phyloP scores from a whole-genome alignment of 2,329 filamentous ascomycete species.

The Emmonsiellopsis sp. region DNA sequence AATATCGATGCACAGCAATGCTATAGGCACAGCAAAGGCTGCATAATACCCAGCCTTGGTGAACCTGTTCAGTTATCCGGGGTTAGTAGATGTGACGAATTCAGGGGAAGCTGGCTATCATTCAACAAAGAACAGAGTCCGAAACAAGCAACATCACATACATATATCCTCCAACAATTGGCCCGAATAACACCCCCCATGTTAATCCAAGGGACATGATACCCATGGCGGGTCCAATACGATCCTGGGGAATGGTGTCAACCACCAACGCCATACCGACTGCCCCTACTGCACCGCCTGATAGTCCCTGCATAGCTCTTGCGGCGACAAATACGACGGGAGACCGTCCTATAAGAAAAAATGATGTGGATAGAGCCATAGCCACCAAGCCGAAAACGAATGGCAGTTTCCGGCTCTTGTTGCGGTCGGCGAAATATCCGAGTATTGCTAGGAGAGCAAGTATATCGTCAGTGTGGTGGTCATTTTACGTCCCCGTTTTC shows the following conservation, averaged over 20 bases:
- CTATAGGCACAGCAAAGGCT: slow-evolving; percentile 29
- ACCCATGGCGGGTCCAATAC: slow-evolving; percentile 52
- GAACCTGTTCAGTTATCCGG: neutral
- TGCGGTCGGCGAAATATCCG: slow-evolving; percentile 41
- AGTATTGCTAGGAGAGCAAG: slow-evolving; percentile 14
- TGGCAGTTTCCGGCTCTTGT: slow-evolving; percentile 42
- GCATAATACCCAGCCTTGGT: slow-evolving; percentile 19
- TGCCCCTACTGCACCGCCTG: slow-evolving; percentile 51
- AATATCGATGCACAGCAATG: slow-evolving; percentile 48
- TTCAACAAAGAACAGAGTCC: neutral
- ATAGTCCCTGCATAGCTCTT: slow-evolving; percentile 48
- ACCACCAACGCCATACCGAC: slow-evolving; percentile 49
- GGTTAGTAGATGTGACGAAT: slow-evolving; percentile 12
- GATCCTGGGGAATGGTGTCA: slow-evolving; percentile 49
- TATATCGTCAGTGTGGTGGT: neutral
- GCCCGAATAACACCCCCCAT: slow-evolving; percentile 47
- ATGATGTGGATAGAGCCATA: slow-evolving; percentile 43
- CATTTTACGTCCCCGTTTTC: neutral
- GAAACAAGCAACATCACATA: slow-evolving; percentile 33
- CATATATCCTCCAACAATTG: slow-evolving; percentile 49
- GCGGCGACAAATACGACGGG: slow-evolving; percentile 41
- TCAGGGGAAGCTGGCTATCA: neutral
- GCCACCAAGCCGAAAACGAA: slow-evolving; percentile 48
- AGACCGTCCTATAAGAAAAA: slow-evolving; percentile 44
- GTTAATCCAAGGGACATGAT: slow-evolving; percentile 43